These are phyloP conservation scores for Trichothecium roseum DNA, from an alignment of 2,329 filamentous ascomycete species.

Conservation along the genomic window DNA sequence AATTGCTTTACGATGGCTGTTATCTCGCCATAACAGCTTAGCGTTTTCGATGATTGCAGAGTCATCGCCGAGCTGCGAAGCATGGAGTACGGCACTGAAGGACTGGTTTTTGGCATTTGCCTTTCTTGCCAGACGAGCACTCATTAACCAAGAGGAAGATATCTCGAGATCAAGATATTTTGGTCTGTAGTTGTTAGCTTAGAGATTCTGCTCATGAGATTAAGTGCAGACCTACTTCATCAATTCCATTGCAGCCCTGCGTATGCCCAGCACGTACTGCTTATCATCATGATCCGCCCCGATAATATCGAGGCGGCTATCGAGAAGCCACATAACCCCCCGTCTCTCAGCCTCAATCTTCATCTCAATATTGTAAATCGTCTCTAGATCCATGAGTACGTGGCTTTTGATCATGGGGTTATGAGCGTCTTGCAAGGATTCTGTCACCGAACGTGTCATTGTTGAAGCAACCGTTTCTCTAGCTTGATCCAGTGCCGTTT, in stretches of 20 bases:
- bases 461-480: conserved; percentile 61
- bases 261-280: conserved; percentile 79
- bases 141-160: conserved; percentile 76
- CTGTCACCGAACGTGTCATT: conserved; percentile 66
- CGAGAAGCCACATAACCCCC: conserved; percentile 32
- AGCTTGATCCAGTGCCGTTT: conserved; percentile 48
- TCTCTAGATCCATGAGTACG: conserved; percentile 76
- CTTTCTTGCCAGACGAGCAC: conserved; percentile 78
- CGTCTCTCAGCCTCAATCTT: conserved; percentile 28
- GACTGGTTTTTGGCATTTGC: conserved; percentile 74
- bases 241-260: conserved; percentile 79
- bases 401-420: conserved; percentile 80
- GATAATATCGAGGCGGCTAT: conserved; percentile 74
- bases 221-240: conserved; percentile 41
- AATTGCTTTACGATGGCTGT: conserved; percentile 89
- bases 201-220: not conserved
- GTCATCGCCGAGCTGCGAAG: conserved; percentile 71
- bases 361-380: conserved; percentile 46
- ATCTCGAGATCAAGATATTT: conserved; percentile 63
- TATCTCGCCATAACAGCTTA: conserved; percentile 84
- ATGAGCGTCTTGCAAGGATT: conserved; percentile 75
- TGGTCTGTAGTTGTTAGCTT: conserved; percentile 23
- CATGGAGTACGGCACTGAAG: conserved; percentile 87
- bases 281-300: conserved; percentile 89
- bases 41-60: conserved; percentile 92